A percentile compares a stretch with the other conserved stretches of the same genome.
Conservation (phyloP, 139 green algal species). For the Pseudopediastrum boryanum region DNA sequence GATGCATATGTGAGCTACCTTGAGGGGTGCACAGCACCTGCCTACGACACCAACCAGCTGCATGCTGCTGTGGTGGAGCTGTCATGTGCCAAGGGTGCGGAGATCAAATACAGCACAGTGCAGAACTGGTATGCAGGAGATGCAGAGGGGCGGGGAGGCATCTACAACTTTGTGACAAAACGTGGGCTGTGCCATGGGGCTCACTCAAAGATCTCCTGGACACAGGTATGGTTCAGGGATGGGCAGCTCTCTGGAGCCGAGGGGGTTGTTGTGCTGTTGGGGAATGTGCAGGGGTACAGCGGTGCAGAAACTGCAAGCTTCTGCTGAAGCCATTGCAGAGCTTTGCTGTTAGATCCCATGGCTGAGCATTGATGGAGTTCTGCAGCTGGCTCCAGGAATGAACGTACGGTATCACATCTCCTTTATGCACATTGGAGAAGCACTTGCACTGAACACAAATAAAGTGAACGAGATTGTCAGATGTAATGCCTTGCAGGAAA, state of each 20-base stretch:
- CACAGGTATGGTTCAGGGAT: constrained; percentile 70
- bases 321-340: too few species aligned
- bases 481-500: too few species aligned
- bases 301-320: too few species aligned
- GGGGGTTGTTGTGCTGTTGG: background rate
- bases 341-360: too few species aligned
- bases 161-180: constrained; percentile 99
- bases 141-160: constrained; percentile 88
- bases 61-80: constrained; percentile 99
- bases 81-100: constrained; percentile 75
- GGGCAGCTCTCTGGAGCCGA: background rate
- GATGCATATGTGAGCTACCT: constrained; percentile 95
- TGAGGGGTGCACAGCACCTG: constrained; percentile 96
- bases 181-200: constrained; percentile 91
- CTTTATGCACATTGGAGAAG: too few species aligned
- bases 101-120: constrained; percentile 99
- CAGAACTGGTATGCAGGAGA: constrained; percentile 99
- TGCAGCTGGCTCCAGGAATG: too few species aligned
- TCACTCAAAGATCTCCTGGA: constrained; percentile 98
- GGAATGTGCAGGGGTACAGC: background rate
- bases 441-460: too few species aligned
- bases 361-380: too few species aligned
- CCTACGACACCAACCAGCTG: constrained; percentile 97
- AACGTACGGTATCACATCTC: too few species aligned
- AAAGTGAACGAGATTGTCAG: too few species aligned